phyloP scores from a whole-genome alignment of 2,329 filamentous ascomycete species.

The Colletotrichum incanum region DNA sequence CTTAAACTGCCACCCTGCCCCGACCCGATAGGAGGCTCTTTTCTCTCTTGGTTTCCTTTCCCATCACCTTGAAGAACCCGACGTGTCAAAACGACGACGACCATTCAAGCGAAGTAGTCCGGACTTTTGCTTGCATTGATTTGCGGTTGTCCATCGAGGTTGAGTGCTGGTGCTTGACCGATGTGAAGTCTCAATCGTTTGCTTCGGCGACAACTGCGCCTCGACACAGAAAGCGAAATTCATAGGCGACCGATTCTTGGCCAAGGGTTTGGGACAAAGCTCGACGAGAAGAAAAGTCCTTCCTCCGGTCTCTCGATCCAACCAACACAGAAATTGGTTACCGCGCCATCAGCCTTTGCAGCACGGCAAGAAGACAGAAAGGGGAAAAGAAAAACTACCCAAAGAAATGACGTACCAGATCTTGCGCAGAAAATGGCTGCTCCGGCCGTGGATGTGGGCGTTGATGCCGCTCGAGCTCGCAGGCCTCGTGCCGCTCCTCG shows the following conservation, averaged over 20 bases:
- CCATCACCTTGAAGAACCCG: conserved; percentile 15
- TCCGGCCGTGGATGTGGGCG: conserved; percentile 71
- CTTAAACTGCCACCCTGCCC: conserved; percentile 43
- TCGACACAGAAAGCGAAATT: conserved; percentile 10
- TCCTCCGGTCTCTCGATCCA: conserved; percentile 19
- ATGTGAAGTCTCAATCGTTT: conserved; percentile 35
- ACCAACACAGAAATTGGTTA: neutral
- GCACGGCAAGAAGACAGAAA: neutral
- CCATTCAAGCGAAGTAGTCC: conserved; percentile 18
- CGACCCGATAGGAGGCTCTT: conserved; percentile 16
- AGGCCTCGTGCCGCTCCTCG: conserved; percentile 75
- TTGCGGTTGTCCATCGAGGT: conserved; percentile 1
- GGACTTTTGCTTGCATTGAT: neutral
- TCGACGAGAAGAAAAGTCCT: neutral
- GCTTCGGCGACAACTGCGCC: conserved; percentile 38
- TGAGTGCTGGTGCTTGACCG: conserved; percentile 40
- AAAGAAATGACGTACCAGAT: conserved; percentile 64
- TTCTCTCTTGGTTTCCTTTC: neutral
- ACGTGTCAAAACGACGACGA: conserved; percentile 18
- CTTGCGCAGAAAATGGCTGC: conserved; percentile 73
- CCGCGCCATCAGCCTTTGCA: neutral
- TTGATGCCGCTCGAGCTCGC: conserved; percentile 78
- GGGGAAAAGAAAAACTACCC: neutral
- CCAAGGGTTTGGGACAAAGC: neutral
- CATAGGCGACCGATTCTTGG: neutral